phyloP scores from a whole-genome alignment of 495 filamentous ascomycete species.

The Clavariopsis aquatica region DNA sequence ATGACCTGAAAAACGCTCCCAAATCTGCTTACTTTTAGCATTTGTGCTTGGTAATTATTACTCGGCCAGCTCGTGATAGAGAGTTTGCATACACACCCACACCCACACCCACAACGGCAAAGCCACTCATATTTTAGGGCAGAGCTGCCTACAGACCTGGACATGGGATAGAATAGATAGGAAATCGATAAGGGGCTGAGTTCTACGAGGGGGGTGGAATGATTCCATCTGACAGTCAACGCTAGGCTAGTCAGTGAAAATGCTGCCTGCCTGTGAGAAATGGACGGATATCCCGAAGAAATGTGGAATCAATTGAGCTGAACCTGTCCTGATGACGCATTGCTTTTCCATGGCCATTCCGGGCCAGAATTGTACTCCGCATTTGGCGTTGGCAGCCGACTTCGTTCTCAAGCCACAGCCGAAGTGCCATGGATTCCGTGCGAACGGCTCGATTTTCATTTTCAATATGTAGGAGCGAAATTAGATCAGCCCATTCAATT shows the following conservation, averaged over 20 bases:
- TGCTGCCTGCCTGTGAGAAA: neutral
- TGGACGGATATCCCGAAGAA: neutral
- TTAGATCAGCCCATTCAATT: neutral
- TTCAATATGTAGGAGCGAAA: neutral
- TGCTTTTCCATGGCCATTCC: neutral
- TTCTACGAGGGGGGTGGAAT: neutral
- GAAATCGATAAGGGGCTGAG: neutral
- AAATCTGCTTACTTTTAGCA: neutral
- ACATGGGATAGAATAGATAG: neutral
- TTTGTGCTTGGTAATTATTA: neutral
- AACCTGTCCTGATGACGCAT: neutral
- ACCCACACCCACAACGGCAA: neutral
- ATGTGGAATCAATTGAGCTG: neutral
- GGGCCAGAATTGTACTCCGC: neutral
- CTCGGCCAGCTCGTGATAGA: neutral
- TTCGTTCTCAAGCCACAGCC: neutral
- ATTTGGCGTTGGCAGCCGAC: constrained; percentile 2
- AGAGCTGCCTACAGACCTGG: neutral
- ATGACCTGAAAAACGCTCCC: neutral
- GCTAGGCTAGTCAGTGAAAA: neutral
- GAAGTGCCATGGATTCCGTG: constrained; percentile 1
- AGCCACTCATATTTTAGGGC: constrained; percentile 3
- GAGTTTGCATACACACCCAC: neutral
- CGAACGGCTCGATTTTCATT: neutral
- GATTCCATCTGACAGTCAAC: constrained; percentile 4